Evolutionary conservation across 2,329 filamentous ascomycete species (phyloP), one percentile per base, ranked within the genome.

Genomic region (Stenocarpella maydis): DNA sequence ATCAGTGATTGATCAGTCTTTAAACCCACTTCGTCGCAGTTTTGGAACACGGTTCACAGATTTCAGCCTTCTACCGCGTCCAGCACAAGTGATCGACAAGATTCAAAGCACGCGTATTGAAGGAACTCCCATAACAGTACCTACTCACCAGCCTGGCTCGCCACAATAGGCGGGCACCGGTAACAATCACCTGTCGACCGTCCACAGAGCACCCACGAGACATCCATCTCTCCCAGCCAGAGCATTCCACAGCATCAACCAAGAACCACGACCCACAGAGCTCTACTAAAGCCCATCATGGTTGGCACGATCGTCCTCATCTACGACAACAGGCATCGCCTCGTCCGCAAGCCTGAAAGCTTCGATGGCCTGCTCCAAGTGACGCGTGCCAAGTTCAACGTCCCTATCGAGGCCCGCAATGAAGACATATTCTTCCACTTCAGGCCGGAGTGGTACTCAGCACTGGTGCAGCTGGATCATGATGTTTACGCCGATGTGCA

Each of bases 41-140:
- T 0, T 21, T 24, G 26, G 2, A 21, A 8, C 47, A 49, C 47
- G 17, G 4, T 45, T 45, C 47, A 49, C 47, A 26, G 4, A 21
- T 45, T 4, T 12, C 12, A 37, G 34, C 34, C 34, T 37, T 12
- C 34, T 37, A 9, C 7, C 6, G 6, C 39, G 17, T 55, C 39
- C 58, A 41, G 21, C 54, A 69, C n/a, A 39, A 14, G 28, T 39
- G 58, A 17, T 58, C 49, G n/a, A 43, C 41, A 66, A 45, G 47
- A 54, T 70, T n/a, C 61, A 45, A 60, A n/a, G n/a, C n/a, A n/a
- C 55, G 4, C 24, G 12, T 21, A 7, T 17, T 34, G 4, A n/a
- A 37, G 3, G 10, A 45, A 24, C 26, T 19, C 24, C 14, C 12
- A 1, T 26, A 61, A 12, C 21, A 17, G 31, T 21, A 31, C 28